phyloP scores from a whole-genome alignment of 768 basidiomycete species.

The Lentinula sp. region DNA sequence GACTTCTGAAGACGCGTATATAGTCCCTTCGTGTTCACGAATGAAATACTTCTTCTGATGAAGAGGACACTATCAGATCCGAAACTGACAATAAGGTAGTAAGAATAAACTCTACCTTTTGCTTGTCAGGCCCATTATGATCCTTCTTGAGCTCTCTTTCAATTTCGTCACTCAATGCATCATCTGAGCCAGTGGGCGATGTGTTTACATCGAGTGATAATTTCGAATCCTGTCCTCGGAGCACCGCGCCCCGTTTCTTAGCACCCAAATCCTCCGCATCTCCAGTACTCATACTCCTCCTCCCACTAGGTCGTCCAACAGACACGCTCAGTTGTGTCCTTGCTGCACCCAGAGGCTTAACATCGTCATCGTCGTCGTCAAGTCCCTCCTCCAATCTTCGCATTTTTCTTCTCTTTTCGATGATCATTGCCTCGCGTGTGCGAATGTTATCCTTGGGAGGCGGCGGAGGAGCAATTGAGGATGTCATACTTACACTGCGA shows the following conservation, averaged over 20 bases:
- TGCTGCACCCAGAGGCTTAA: constrained; percentile 21
- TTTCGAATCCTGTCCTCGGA: constrained; percentile 22
- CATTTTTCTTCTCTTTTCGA: constrained; percentile 63
- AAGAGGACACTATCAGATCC: constrained; percentile 12
- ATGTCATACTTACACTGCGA: constrained; percentile 37
- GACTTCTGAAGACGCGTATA: constrained; percentile 77
- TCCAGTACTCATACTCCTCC: constrained; percentile 75
- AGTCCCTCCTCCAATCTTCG: constrained; percentile 40
- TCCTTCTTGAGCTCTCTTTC: constrained; percentile 61
- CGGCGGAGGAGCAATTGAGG: constrained; percentile 37
- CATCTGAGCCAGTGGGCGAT: constrained; percentile 35
- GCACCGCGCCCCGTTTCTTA: constrained; percentile 23
- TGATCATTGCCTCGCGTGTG: constrained; percentile 59
- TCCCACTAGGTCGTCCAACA: constrained; percentile 42
- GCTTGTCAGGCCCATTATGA: constrained; percentile 31
- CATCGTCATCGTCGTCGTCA: constrained; percentile 23
- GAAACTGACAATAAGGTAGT: background rate
- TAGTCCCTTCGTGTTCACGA: constrained; percentile 67
- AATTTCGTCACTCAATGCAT: constrained; percentile 61
- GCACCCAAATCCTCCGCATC: constrained; percentile 50
- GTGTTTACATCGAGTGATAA: constrained; percentile 23
- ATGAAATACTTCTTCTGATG: constrained; percentile 68
- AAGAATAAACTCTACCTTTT: constrained; percentile 30
- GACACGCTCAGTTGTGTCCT: constrained; percentile 24
- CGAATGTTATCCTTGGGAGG: constrained; percentile 65